Evolutionary conservation across 2,329 filamentous ascomycete species (phyloP), one percentile per base, ranked within the genome.

Genomic region (Phialophora expanda): DNA sequence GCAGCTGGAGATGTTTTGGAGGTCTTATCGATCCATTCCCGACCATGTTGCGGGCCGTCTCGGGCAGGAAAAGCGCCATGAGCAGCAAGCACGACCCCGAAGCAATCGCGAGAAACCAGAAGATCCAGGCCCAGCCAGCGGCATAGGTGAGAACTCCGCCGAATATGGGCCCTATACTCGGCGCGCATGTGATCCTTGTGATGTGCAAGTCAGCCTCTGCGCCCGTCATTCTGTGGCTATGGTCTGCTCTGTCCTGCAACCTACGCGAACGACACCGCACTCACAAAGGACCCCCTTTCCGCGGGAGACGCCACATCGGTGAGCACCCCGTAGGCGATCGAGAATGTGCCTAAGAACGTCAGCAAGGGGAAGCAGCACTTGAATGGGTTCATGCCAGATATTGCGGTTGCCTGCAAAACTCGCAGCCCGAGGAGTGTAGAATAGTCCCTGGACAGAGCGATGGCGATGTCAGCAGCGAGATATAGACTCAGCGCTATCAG

Each of bases 81-180:
- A 64, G 57, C 2, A 71, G 30, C 3, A 74, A 66, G 32, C 69
- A 69, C 7, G 62, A 46, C 9, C 67, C 74, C 3, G 73, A 82
- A 51, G 81, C 76, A 14, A 86, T 83, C 22, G 80, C 75, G 3
- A 86, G 75, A 62, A 85, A 82, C 82, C 83, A 86, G 68, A 86
- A 86, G 4, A 85, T 80, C 1, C 78, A 77, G 46, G 78, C 74
- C 83, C 83, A 86, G 0, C 83, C 83, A 0, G 85, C 69, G 44
- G 78, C 76, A 51, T 82, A 78, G 0, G 79, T 76, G 0, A 86
- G 66, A 0, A 80, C 72, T 6, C 83, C 84, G 0, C 83, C 84
- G 22, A 86, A 78, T 0, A 84, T 77, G 0, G 85, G 84, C 0
- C 81, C 83, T 6, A 85, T 66, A 0, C 81, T 79, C 6, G 81